Conservation (phyloP, 768 basidiomycete genomes). For the Auriscalpium orientale region DNA sequence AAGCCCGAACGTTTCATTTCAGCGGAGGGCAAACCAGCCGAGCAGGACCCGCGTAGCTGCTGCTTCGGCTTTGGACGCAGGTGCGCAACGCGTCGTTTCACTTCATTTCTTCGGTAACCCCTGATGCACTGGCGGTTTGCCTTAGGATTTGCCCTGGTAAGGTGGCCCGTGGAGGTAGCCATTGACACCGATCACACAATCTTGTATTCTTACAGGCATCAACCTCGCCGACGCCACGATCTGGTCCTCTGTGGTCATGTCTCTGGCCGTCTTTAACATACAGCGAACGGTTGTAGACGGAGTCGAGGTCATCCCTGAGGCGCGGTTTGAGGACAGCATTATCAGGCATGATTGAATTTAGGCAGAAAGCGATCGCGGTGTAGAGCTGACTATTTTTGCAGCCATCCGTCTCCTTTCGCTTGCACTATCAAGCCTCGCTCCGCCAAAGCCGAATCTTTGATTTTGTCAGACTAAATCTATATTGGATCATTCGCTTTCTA, state of each 20-base stretch:
- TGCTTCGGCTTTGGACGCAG: constrained; percentile 27
- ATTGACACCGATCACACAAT: too few species aligned
- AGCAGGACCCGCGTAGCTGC: constrained; percentile 18
- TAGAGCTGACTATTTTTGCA: too few species aligned
- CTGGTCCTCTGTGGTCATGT: not conserved
- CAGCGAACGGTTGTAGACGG: not conserved
- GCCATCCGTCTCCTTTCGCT: constrained; percentile 21
- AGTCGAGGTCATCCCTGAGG: not conserved
- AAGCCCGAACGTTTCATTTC: constrained; percentile 26
- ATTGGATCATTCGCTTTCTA: too few species aligned
- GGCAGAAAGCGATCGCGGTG: too few species aligned
- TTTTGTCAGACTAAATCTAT: not conserved
- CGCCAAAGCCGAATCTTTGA: constrained; percentile 17
- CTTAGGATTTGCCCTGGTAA: not conserved
- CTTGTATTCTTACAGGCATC: not conserved
- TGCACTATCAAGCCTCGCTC: constrained; percentile 24
- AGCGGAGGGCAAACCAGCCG: constrained; percentile 13
- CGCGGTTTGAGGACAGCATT: not conserved
- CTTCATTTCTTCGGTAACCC: not conserved
- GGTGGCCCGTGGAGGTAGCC: not conserved
- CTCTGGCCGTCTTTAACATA: not conserved
- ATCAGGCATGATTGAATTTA: not conserved
- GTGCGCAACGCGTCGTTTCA: not conserved
- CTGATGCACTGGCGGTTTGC: not conserved
- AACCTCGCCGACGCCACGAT: not conserved